Percentiles rank a stretch among this genome's conserved stretches.
These are phyloP conservation scores for Lentinula aciculospora DNA, from an alignment of 768 basidiomycete genomes.

Conservation along the genomic window DNA sequence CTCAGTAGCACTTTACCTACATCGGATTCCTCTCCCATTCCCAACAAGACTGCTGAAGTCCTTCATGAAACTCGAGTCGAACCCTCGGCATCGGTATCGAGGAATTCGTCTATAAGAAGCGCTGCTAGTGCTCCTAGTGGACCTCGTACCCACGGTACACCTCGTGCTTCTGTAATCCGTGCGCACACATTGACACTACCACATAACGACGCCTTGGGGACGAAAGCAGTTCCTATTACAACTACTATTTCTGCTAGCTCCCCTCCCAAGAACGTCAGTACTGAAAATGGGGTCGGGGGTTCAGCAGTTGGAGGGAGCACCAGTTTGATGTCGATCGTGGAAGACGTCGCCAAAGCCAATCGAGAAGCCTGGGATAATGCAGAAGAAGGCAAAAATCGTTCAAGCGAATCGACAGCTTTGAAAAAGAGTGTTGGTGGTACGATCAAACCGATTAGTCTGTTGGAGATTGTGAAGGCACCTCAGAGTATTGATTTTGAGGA, in stretches of 20 bases:
- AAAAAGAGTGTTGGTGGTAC: slow-evolving; percentile 19
- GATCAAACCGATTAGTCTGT: slow-evolving; percentile 8
- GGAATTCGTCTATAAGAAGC: slow-evolving; percentile 26
- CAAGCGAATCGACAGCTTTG: background rate
- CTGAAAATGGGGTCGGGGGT: background rate
- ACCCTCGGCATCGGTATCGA: slow-evolving; percentile 12
- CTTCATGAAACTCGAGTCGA: background rate
- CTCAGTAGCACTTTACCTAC: background rate
- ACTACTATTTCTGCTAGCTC: too few relatives aligned
- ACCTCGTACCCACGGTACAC: background rate
- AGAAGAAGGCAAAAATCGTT: background rate
- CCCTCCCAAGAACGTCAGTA: slow-evolving; percentile 9
- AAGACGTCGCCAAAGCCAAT: slow-evolving; percentile 45
- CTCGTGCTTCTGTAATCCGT: background rate
- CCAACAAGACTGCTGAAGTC: background rate
- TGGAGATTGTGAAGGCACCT: slow-evolving; percentile 45
- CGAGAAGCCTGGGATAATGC: slow-evolving; percentile 13
- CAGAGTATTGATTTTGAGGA: slow-evolving; percentile 28
- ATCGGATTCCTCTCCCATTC: background rate
- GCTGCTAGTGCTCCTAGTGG: slow-evolving; percentile 23
- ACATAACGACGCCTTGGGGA: background rate
- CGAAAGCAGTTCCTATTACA: slow-evolving; percentile 11
- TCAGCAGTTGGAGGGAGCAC: slow-evolving; percentile 11
- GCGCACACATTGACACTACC: background rate
- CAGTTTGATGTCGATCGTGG: slow-evolving; percentile 67